Conservation (phyloP, 148 eudicot species). For the Rhododendron williamsianum region DNA sequence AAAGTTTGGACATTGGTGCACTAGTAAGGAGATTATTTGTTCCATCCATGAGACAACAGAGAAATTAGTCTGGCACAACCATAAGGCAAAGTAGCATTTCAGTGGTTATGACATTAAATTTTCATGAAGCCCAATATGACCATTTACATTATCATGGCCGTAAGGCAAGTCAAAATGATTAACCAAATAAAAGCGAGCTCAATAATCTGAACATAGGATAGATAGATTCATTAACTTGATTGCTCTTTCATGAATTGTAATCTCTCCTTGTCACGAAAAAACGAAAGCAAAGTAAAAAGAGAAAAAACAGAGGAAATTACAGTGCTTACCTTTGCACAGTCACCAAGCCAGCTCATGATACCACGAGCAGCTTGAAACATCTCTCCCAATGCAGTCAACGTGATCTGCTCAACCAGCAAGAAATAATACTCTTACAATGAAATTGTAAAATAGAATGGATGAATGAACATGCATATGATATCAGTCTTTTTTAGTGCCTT, state of each 20-base stretch:
- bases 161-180: neutral
- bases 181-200: neutral
- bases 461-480: neutral
- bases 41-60: neutral
- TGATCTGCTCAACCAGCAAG: conserved; percentile 46
- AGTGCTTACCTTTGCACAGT: conserved; percentile 81
- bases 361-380: conserved; percentile 95
- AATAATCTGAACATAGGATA: neutral
- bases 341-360: conserved; percentile 98
- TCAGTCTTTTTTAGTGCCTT: neutral
- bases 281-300: neutral
- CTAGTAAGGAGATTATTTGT: neutral
- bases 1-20: neutral
- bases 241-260: neutral
- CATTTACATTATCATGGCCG: neutral
- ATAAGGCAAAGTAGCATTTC: neutral
- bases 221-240: neutral
- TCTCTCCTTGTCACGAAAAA: neutral
- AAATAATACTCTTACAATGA: neutral
- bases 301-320: neutral
- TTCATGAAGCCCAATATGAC: neutral
- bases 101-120: neutral
- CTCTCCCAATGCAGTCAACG: conserved; percentile 83
- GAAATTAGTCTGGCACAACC: neutral
- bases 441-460: neutral